Evolutionary conservation across 192 early-diverging fungal species (phyloP).

Genomic region (Gaertneriomyces sp.): DNA sequence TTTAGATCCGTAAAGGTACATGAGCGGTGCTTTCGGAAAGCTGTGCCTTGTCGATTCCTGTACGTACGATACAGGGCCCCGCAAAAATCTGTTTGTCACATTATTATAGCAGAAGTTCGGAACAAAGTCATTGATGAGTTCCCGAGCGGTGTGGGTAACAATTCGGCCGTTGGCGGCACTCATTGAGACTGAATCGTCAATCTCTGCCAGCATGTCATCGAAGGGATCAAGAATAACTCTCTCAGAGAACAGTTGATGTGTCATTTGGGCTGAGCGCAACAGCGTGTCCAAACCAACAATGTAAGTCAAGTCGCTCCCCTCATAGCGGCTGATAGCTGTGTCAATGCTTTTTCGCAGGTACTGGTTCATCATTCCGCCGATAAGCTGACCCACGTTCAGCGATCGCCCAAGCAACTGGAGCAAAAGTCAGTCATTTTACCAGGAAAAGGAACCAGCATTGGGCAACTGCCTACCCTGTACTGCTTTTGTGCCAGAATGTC

Average conservation of each 20-base stretch:
- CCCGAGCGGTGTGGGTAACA: slow-evolving; percentile 53
- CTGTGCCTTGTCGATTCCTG: slow-evolving; percentile 22
- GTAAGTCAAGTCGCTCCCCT: slow-evolving; percentile 36
- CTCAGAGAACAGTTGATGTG: slow-evolving; percentile 41
- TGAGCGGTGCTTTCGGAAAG: slow-evolving; percentile 36
- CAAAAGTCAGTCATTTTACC: neutral
- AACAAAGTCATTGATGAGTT: slow-evolving; percentile 63
- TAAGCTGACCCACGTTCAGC: slow-evolving; percentile 36
- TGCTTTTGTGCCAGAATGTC: slow-evolving; percentile 32
- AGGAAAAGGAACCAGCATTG: neutral
- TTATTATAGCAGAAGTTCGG: slow-evolving; percentile 45
- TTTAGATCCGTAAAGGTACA: slow-evolving; percentile 42
- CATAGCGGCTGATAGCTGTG: slow-evolving; percentile 43
- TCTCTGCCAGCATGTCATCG: slow-evolving; percentile 45
- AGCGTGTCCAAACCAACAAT: slow-evolving; percentile 48
- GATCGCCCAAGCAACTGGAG: slow-evolving; percentile 46
- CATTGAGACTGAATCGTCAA: slow-evolving; percentile 40
- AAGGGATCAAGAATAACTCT: slow-evolving; percentile 40
- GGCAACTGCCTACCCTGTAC: slow-evolving; percentile 16
- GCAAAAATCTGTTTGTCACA: slow-evolving; percentile 30
- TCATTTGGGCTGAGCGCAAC: slow-evolving; percentile 29
- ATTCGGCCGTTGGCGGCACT: slow-evolving; percentile 37
- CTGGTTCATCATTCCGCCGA: slow-evolving; percentile 41
- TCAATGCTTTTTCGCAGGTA: slow-evolving; percentile 44
- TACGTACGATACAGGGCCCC: slow-evolving; percentile 31